Percentiles rank a stretch among this genome's conserved stretches.
Conservation (phyloP, 495 filamentous ascomycete genomes). For the Neurospora sp. region DNA sequence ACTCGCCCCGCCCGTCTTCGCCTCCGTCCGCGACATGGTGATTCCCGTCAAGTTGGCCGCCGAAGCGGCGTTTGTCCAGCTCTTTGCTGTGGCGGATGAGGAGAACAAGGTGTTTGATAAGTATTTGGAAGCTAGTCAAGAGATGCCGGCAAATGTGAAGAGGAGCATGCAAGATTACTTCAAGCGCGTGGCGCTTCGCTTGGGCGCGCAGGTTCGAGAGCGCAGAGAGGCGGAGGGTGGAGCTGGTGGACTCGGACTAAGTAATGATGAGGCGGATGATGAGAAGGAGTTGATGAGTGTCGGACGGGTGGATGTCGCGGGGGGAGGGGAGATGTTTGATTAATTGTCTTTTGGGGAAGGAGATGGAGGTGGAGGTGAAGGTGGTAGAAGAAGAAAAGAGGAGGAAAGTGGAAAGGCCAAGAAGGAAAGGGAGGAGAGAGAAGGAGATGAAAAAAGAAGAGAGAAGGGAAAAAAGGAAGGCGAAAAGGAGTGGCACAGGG, state of each 20-base stretch:
- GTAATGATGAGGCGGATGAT: slow-evolving; percentile 85
- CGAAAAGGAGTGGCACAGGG: background rate
- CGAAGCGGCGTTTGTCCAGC: slow-evolving; percentile 85
- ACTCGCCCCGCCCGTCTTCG: slow-evolving; percentile 76
- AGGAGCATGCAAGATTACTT: slow-evolving; percentile 96
- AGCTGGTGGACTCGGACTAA: slow-evolving; percentile 70
- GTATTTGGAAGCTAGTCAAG: slow-evolving; percentile 49
- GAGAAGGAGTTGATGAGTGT: slow-evolving; percentile 93
- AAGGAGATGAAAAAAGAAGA: background rate
- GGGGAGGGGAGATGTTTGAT: slow-evolving; percentile 41
- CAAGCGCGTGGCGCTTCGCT: slow-evolving; percentile 75
- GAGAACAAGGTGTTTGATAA: slow-evolving; percentile 85
- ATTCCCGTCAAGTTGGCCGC: slow-evolving; percentile 94
- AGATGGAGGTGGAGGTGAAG: too few relatives aligned
- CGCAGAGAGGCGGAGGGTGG: slow-evolving; percentile 84
- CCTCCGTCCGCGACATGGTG: slow-evolving; percentile 81
- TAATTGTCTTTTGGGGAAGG: background rate
- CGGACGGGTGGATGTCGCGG: slow-evolving; percentile 78
- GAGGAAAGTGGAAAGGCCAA: background rate
- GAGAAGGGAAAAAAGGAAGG: background rate
- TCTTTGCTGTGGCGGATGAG: slow-evolving; percentile 85
- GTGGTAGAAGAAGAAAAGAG: background rate
- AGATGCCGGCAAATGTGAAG: slow-evolving; percentile 59
- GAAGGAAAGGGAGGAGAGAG: background rate
- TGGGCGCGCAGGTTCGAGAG: slow-evolving; percentile 77